Percentiles rank a stretch among this genome's conserved stretches.
Conservation (phyloP, 768 basidiomycete genomes). For the Hydnomerulius pinastri region DNA sequence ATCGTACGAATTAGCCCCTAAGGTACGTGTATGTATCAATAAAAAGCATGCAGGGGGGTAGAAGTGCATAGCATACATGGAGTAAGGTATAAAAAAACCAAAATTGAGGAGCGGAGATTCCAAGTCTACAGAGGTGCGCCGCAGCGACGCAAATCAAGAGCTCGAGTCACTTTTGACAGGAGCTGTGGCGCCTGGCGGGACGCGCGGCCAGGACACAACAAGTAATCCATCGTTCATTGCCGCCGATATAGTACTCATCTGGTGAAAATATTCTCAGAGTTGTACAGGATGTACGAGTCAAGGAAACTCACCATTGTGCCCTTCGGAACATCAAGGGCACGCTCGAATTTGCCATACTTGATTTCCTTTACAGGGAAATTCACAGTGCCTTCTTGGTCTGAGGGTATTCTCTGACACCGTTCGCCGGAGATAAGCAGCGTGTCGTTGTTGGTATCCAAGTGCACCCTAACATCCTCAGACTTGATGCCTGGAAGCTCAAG, state of each 20-base stretch:
- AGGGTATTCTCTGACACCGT: conserved; percentile 20
- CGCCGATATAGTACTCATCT: conserved; percentile 42
- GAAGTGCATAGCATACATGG: conserved; percentile 10
- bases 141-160: conserved; percentile 3
- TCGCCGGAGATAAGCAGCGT: conserved; percentile 38
- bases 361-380: conserved; percentile 38
- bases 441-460: conserved; percentile 30
- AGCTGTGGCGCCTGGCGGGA: conserved; percentile 17
- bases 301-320: conserved; percentile 35
- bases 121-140: not conserved
- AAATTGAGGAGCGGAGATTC: not conserved
- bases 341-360: conserved; percentile 41
- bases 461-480: conserved; percentile 35
- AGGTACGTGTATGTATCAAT: not conserved
- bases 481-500: conserved; percentile 44
- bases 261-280: not conserved
- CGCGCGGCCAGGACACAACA: conserved; percentile 40
- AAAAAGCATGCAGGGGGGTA: not conserved
- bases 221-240: conserved; percentile 41
- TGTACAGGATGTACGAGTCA: conserved; percentile 5
- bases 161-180: not conserved
- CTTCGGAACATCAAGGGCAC: conserved; percentile 36
- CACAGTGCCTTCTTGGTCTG: conserved; percentile 14
- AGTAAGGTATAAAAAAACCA: not conserved
- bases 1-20: conserved; percentile 13